Evolutionary conservation across 306 rosid genomes (phyloP).

Genomic region (Gynostemma pentaphyllum): DNA sequence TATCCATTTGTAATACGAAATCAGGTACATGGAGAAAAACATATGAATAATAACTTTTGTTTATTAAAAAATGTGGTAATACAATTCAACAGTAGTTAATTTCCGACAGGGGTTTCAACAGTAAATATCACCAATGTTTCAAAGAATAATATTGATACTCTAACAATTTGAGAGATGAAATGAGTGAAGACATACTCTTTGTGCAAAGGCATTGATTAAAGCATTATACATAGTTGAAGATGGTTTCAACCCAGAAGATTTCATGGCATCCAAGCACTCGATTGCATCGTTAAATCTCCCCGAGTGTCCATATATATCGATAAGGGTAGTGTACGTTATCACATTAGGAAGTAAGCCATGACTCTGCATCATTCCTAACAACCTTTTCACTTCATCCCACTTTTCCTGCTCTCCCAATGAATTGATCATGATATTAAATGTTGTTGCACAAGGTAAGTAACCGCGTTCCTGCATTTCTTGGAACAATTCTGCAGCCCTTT

Average conservation of each 20-base stretch:
- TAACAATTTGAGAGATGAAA: neutral
- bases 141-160: neutral
- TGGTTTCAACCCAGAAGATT: slow-evolving; percentile 69
- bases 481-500: slow-evolving; percentile 62
- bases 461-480: slow-evolving; percentile 74
- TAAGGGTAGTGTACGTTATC: slow-evolving; percentile 72
- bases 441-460: slow-evolving; percentile 48
- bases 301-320: slow-evolving; percentile 69
- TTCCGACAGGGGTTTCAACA: neutral
- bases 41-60: neutral
- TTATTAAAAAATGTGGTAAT: neutral
- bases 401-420: slow-evolving; percentile 68
- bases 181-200: slow-evolving; percentile 39
- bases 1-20: neutral
- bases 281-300: slow-evolving; percentile 76
- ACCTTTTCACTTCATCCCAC: slow-evolving; percentile 59
- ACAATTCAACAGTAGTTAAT: neutral
- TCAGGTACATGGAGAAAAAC: neutral
- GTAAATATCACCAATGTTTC: neutral
- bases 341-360: slow-evolving; percentile 78
- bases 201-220: slow-evolving; percentile 84
- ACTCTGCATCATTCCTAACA: slow-evolving; percentile 67
- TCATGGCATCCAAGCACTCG: slow-evolving; percentile 73
- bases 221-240: slow-evolving; percentile 86
- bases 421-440: slow-evolving; percentile 76